These are phyloP conservation scores for Fusarium circinatum DNA, from an alignment of 2,329 filamentous ascomycete genomes.

Conservation along the genomic window DNA sequence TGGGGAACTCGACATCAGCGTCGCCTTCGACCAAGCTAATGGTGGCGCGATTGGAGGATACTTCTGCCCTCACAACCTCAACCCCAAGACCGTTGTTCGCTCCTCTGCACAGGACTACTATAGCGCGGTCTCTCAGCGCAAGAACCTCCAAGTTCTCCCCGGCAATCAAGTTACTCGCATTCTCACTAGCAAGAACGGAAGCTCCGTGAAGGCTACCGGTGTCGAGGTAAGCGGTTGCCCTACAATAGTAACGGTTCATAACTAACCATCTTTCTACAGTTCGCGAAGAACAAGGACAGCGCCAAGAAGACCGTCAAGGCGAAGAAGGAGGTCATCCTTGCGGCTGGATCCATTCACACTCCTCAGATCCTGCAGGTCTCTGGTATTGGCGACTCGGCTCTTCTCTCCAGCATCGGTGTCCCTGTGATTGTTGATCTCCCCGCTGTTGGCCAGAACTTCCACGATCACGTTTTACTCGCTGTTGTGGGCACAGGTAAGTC, in stretches of 20 bases:
- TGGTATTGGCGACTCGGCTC: conserved; percentile 55
- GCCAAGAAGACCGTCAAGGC: conserved; percentile 8
- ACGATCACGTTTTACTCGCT: conserved; percentile 49
- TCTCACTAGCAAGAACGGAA: conserved; percentile 17
- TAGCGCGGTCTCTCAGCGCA: conserved; percentile 3
- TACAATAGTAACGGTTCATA: accelerated
- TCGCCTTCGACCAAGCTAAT: conserved; percentile 30
- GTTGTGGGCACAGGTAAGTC: conserved; percentile 13
- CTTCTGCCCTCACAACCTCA: conserved; percentile 31
- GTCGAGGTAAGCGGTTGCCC: conserved; percentile 23
- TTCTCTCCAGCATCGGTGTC: conserved; percentile 54
- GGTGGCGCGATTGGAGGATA: conserved; percentile 34
- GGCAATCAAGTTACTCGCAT: conserved; percentile 35
- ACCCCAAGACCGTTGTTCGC: conserved; percentile 21
- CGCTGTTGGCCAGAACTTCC: conserved; percentile 60
- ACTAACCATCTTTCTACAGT: not conserved
- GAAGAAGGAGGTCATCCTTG: conserved; percentile 54
- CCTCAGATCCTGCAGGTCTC: conserved; percentile 61
- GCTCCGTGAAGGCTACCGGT: conserved; percentile 13
- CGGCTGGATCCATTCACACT: conserved; percentile 54
- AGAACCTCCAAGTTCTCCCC: conserved; percentile 24
- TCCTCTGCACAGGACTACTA: conserved; percentile 39
- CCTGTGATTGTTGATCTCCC: conserved; percentile 55
- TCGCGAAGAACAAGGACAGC: not conserved
- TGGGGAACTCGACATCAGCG: conserved; percentile 21